Evolutionary conservation across 2,329 filamentous ascomycete species (phyloP).

Genomic region (Fusarium liriodendri): DNA sequence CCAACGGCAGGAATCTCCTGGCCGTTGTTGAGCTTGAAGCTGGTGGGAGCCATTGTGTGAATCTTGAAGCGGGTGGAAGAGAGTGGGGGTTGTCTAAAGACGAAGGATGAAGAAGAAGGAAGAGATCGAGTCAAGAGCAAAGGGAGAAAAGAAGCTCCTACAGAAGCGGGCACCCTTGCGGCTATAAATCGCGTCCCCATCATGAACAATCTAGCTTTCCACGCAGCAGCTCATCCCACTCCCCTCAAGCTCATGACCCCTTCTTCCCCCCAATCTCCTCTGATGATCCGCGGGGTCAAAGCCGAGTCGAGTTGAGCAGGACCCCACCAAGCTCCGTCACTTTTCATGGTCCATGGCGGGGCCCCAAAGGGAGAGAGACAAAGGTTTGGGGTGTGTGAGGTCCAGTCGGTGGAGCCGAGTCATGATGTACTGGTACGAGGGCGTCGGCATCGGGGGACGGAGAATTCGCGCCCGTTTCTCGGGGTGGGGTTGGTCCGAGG

Average conservation of each 20-base stretch:
- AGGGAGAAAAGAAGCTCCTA: conserved; percentile 1
- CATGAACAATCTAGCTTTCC: conserved; percentile 26
- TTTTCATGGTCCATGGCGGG: conserved; percentile 1
- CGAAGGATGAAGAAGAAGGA: conserved; percentile 2
- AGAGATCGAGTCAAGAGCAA: conserved; percentile 18
- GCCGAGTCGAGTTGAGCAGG: conserved; percentile 8
- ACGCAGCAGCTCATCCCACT: background rate
- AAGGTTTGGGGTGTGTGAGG: conserved; percentile 31
- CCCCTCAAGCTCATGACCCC: conserved; percentile 1
- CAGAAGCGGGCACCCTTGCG: conserved; percentile 15
- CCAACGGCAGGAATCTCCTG: conserved; percentile 72
- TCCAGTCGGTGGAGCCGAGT: background rate
- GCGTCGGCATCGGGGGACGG: conserved; percentile 16
- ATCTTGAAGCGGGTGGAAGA: conserved; percentile 4
- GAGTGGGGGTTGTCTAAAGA: background rate
- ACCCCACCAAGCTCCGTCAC: conserved; percentile 30
- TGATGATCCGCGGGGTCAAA: conserved; percentile 40
- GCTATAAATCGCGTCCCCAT: conserved; percentile 36
- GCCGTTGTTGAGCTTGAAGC: conserved; percentile 74
- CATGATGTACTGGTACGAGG: conserved; percentile 19
- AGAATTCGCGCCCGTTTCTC: conserved; percentile 30
- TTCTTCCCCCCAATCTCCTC: conserved; percentile 24
- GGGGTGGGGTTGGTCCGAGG: conserved; percentile 43
- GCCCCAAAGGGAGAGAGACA: background rate
- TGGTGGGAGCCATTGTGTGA: conserved; percentile 62